These are phyloP conservation scores for Penicillium sp. DNA, from an alignment of 2,329 filamentous ascomycete species.

Conservation along the genomic window DNA sequence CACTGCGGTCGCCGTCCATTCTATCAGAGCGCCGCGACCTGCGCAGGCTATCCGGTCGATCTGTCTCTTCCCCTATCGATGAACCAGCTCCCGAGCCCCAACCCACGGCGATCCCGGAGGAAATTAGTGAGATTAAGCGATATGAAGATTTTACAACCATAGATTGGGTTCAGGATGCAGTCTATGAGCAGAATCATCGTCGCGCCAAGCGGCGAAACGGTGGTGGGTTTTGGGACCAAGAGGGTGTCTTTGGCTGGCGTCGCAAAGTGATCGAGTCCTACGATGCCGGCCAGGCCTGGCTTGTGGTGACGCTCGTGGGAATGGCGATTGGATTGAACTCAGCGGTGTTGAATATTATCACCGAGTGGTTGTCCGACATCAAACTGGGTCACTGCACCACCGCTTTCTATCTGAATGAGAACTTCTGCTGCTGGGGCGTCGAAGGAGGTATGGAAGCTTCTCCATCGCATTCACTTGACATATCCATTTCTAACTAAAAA, in stretches of 20 bases:
- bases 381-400: constrained; percentile 96
- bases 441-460: constrained; percentile 66
- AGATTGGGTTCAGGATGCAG: constrained; percentile 98
- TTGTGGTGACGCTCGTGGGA: constrained; percentile 90
- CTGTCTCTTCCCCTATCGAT: constrained; percentile 54
- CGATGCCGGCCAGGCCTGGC: constrained; percentile 96
- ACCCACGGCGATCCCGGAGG: constrained; percentile 80
- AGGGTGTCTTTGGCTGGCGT: constrained; percentile 75
- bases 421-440: constrained; percentile 97
- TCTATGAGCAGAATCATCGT: constrained; percentile 82
- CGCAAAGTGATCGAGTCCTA: constrained; percentile 83
- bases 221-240: constrained; percentile 71
- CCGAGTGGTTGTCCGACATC: constrained; percentile 94
- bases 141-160: constrained; percentile 97
- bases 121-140: constrained; percentile 96
- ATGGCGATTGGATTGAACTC: constrained; percentile 93
- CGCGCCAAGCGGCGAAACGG: constrained; percentile 74
- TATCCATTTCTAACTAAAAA: neutral
- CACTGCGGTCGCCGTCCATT: constrained; percentile 35
- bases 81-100: constrained; percentile 58
- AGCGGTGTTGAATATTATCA: constrained; percentile 90
- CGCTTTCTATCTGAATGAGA: constrained; percentile 95
- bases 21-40: constrained; percentile 38
- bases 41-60: constrained; percentile 57
- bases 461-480: neutral